Base-by-base conservation (phyloP, 495 filamentous ascomycete species). In the Annulohypoxylon moriforme region DNA sequence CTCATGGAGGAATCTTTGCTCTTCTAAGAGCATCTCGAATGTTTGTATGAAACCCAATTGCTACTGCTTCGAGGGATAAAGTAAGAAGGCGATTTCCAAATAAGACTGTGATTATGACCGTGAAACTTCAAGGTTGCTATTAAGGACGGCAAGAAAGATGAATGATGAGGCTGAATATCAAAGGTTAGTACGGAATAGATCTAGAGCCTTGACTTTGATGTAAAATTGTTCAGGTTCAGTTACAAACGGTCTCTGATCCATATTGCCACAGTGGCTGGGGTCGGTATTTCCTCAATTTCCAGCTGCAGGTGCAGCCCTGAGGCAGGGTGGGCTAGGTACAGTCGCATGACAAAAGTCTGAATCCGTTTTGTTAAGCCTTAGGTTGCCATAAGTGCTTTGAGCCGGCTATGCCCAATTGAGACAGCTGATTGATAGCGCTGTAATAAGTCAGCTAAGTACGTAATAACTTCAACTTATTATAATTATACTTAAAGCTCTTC, bases 1-100 rank as follows among this genome's bases (percentile, higher is more conserved):
- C 87, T 99, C 96, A 68, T 97, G 94, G 67, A 97, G 85, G 75
- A 92, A 94, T 73, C 96, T 85, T 80, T 98, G 92, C 64, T 98
- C 94, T 84, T 99, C 96, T 59, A 97, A 82, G 66, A 96, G 80
- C 93, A 96, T 96, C 13, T 49, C 87, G 77, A 25, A 36, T n/a
- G 9, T 8, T 11, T 18, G 16, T 5, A 8, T 44, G 16, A 40
- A 14, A 14, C 14, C 13, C 36, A 40, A 40, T 14, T 14, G n/a
- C 33, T 4, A 40, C 14, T n/a, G 14, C 13, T 4, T 4, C 36
- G 5, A 40, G 1, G 11, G 14, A 40, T 14, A 13, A 40, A 40
- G 1, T 40, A 13, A n/a, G 13, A 40, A 40, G 1, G 10, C 1
- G 53, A 40, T 40, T 20, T 25, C 13, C 4, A 38, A 14, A 5